These are phyloP conservation scores for Wickerhamiella australiensis DNA, from an alignment of 805 yeast species.

Conservation along the genomic window DNA sequence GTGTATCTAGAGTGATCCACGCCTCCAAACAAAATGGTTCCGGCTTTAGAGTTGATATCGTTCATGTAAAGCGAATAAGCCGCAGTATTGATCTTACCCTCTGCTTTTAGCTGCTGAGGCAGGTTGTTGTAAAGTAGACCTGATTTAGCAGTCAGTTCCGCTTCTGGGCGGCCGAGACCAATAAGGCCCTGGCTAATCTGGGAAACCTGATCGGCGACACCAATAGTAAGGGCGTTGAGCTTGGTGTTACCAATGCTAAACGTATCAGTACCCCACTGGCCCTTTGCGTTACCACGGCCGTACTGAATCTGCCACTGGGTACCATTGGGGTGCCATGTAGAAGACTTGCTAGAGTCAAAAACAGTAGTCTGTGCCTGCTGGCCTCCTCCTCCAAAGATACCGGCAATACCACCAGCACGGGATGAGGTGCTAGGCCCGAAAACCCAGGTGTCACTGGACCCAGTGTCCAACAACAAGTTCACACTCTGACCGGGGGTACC, in stretches of 20 bases:
- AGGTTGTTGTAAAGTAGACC: conserved; percentile 43
- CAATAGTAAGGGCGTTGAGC: conserved; percentile 51
- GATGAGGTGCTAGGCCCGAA: conserved; percentile 24
- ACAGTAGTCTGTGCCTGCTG: conserved; percentile 14
- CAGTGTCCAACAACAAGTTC: conserved; percentile 54
- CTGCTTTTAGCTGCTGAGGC: conserved; percentile 46
- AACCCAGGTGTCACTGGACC: conserved; percentile 65
- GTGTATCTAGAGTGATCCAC: conserved; percentile 39
- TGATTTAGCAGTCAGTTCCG: conserved; percentile 35
- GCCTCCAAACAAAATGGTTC: conserved; percentile 47
- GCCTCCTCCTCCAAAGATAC: conserved; percentile 3
- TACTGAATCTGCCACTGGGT: conserved; percentile 30
- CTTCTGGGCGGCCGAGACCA: conserved; percentile 36
- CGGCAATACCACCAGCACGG: neutral
- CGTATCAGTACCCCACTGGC: conserved; percentile 53
- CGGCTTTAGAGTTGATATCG: conserved; percentile 31
- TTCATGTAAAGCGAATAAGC: conserved; percentile 58
- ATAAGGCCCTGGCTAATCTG: conserved; percentile 50
- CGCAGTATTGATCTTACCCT: conserved; percentile 46
- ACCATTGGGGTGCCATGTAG: conserved; percentile 18
- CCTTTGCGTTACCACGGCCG: conserved; percentile 41
- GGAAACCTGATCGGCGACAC: conserved; percentile 51
- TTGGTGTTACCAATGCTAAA: conserved; percentile 43
- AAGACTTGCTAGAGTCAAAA: conserved; percentile 15
- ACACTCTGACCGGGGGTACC: conserved; percentile 52